Evolutionary conservation across 1,284 basidiomycete species (phyloP).

Genomic region (Apiotrichum laibachii): DNA sequence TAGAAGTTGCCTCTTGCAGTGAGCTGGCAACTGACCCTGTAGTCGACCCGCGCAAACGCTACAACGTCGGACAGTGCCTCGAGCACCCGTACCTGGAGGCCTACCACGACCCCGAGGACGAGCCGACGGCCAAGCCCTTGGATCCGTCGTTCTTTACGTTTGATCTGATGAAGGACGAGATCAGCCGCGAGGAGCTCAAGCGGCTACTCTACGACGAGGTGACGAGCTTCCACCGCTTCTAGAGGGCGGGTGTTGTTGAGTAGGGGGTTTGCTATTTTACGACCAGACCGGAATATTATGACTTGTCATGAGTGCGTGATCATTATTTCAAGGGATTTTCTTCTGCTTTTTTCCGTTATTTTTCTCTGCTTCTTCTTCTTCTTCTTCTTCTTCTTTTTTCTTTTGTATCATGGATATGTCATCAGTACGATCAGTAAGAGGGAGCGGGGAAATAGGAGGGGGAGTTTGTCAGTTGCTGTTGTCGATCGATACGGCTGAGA

Average conservation of each 20-base stretch:
- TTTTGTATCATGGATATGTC: conserved; percentile 6
- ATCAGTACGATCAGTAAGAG: background rate
- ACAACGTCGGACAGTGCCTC: conserved; percentile 84
- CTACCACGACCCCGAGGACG: conserved; percentile 84
- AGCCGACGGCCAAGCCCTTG: conserved; percentile 84
- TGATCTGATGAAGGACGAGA: conserved; percentile 89
- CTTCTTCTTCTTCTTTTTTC: background rate
- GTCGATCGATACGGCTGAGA: background rate
- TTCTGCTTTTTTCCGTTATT: background rate
- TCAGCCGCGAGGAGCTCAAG: conserved; percentile 78
- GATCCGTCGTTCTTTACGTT: conserved; percentile 92
- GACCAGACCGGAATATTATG: too few species aligned
- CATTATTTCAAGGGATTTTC: background rate
- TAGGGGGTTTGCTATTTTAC: background rate
- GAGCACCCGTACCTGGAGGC: conserved; percentile 88
- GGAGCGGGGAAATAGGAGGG: too few species aligned
- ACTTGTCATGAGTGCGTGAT: background rate
- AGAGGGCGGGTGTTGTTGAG: background rate
- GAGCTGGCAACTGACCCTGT: conserved; percentile 27
- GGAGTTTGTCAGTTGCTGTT: background rate
- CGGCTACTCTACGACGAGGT: conserved; percentile 63
- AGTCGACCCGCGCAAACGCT: conserved; percentile 89
- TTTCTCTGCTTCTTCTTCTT: background rate
- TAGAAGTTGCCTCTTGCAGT: too few species aligned
- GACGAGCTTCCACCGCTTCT: conserved; percentile 62